These are phyloP conservation scores for Dendrobium huoshanense DNA, from an alignment of 106 monocot genomes.

Conservation along the genomic window DNA sequence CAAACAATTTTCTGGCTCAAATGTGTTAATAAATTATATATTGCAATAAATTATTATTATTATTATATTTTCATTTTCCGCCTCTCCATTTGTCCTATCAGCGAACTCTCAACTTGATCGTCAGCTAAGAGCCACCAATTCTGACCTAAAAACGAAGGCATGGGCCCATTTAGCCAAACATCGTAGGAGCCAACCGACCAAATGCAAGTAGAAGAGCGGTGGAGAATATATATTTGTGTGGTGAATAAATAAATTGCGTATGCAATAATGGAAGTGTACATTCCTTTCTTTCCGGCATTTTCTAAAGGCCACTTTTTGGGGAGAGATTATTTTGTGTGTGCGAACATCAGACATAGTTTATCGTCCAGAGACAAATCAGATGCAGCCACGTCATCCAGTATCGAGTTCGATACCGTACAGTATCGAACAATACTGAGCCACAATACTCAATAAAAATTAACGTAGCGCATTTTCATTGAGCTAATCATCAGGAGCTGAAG, in stretches of 20 bases:
- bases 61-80: not conserved
- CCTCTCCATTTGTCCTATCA: not conserved
- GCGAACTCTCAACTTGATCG: not conserved
- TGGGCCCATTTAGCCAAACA: not conserved
- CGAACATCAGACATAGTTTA: too few species aligned
- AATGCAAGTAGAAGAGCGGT: not conserved
- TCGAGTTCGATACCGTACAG: too few species aligned
- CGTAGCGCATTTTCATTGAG: too few species aligned
- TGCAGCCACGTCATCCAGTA: too few species aligned
- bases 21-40: too few species aligned
- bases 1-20: too few species aligned
- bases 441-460: too few species aligned
- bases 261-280: not conserved
- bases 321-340: too few species aligned
- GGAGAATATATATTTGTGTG: not conserved
- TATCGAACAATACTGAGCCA: too few species aligned
- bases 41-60: too few species aligned
- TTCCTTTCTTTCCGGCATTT: not conserved
- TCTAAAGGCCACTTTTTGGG: not conserved
- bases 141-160: not conserved
- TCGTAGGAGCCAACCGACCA: not conserved
- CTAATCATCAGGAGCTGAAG: not conserved
- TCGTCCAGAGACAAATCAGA: too few species aligned
- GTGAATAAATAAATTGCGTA: not conserved
- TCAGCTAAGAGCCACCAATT: not conserved